These are phyloP conservation scores for Populus nigra DNA, from an alignment of 345 rosid genomes.

Conservation along the genomic window DNA sequence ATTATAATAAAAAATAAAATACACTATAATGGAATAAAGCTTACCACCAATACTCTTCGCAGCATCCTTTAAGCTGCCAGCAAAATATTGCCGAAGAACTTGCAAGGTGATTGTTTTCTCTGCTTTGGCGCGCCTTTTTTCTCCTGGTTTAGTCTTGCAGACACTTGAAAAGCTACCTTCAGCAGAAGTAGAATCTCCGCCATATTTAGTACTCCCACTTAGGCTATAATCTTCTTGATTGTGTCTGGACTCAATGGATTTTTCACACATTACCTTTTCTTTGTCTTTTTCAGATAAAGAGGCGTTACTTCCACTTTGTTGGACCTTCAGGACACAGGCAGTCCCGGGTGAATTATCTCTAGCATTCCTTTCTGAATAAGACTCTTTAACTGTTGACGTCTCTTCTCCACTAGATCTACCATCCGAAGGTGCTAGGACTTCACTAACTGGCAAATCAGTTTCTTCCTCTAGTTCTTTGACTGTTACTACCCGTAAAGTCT, in stretches of 20 bases:
- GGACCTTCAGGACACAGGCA: constrained; percentile 27
- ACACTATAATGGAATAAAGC: constrained; percentile 18
- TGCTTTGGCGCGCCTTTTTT: constrained; percentile 58
- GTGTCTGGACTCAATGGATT: constrained; percentile 24
- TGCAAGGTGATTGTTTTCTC: constrained; percentile 72
- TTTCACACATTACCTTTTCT: constrained; percentile 26
- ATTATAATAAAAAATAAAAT: neutral
- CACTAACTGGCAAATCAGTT: constrained; percentile 32
- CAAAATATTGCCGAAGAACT: constrained; percentile 67
- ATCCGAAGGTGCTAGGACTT: constrained; percentile 31
- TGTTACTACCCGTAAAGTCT: constrained; percentile 68
- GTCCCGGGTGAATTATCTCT: constrained; percentile 33
- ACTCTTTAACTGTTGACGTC: constrained; percentile 24
- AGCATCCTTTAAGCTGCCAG: constrained; percentile 94
- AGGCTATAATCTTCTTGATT: constrained; percentile 29
- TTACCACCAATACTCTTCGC: constrained; percentile 89
- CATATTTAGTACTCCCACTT: constrained; percentile 38
- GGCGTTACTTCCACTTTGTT: constrained; percentile 22
- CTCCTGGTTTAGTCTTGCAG: constrained; percentile 35
- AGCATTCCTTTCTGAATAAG: constrained; percentile 30
- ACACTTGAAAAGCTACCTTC: constrained; percentile 47
- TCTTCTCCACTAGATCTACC: constrained; percentile 34
- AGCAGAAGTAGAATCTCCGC: constrained; percentile 39
- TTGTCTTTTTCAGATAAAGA: constrained; percentile 24
- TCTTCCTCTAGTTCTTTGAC: constrained; percentile 70